Evolutionary conservation across 1,284 basidiomycete genomes (phyloP).

Genomic region (Moesziomyces antarcticus): DNA sequence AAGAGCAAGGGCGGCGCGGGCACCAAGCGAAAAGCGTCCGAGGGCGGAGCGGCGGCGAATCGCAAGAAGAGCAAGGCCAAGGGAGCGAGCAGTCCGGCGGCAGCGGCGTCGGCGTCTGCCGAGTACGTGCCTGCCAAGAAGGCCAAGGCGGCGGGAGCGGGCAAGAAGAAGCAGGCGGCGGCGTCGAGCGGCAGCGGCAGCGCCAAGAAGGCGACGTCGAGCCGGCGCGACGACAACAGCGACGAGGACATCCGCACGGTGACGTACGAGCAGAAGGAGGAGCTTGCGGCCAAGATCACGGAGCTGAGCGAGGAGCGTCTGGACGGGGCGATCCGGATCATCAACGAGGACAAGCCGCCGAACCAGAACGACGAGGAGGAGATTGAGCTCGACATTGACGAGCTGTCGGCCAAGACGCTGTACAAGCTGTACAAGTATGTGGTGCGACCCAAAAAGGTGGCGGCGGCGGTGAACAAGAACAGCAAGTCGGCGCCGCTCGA

Average conservation of each 20-base stretch:
- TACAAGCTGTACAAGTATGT: constrained; percentile 68
- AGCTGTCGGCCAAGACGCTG: constrained; percentile 63
- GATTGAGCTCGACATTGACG: constrained; percentile 68
- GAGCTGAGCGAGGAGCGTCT: constrained; percentile 66
- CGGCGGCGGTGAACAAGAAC: constrained; percentile 43
- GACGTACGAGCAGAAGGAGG: constrained; percentile 67
- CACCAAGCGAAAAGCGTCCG: constrained; percentile 53
- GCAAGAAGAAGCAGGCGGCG: constrained; percentile 48
- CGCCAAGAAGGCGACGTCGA: constrained; percentile 49
- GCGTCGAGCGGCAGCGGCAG: constrained; percentile 17
- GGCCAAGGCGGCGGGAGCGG: constrained; percentile 44
- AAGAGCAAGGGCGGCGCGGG: constrained; percentile 46
- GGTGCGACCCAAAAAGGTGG: constrained; percentile 62
- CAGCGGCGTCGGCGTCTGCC: constrained; percentile 12
- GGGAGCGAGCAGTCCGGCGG: constrained; percentile 24
- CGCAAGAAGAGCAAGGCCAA: constrained; percentile 53
- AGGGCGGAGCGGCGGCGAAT: constrained; percentile 24
- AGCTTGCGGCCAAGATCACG: constrained; percentile 66
- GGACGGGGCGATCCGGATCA: constrained; percentile 66
- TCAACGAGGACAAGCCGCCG: constrained; percentile 67
- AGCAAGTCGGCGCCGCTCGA: constrained; percentile 57
- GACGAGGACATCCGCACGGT: constrained; percentile 64
- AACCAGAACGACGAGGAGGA: constrained; percentile 65
- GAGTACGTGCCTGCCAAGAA: constrained; percentile 51
- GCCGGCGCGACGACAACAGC: constrained; percentile 39